Conservation (phyloP, 176 grass and related monocot genomes). For the Triticum dicoccoides region DNA sequence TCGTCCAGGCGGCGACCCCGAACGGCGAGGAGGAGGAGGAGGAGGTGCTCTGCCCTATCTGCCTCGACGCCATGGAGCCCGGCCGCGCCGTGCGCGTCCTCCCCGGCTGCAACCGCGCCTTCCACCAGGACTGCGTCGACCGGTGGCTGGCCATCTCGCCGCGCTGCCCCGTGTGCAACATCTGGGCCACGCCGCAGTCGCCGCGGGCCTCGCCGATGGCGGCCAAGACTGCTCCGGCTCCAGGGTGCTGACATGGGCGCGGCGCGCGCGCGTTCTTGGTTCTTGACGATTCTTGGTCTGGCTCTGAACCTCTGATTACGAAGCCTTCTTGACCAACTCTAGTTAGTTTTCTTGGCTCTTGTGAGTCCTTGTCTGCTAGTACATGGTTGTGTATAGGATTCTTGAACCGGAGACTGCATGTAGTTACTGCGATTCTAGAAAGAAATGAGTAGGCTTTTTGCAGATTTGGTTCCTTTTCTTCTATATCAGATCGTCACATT, state of each 20-base stretch:
- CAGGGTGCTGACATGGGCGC: conserved; percentile 22
- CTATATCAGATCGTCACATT: conserved; percentile 6
- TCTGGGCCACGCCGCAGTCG: conserved; percentile 19
- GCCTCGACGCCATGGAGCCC: conserved; percentile 50
- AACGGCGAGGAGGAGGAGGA: conserved; percentile 20
- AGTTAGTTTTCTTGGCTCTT: conserved; percentile 21
- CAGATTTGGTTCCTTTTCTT: conserved; percentile 13
- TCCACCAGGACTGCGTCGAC: conserved; percentile 64
- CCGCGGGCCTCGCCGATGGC: not conserved
- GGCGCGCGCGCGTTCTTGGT: conserved; percentile 29
- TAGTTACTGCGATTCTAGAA: not conserved
- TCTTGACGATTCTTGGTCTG: conserved; percentile 35
- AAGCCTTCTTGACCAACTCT: not conserved
- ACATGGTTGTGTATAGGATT: conserved; percentile 22
- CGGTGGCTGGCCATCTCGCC: conserved; percentile 48
- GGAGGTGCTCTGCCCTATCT: conserved; percentile 49
- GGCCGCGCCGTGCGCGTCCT: conserved; percentile 53
- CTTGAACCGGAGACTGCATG: not conserved
- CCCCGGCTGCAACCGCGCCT: conserved; percentile 52
- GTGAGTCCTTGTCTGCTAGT: conserved; percentile 6
- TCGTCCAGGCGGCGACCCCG: not conserved
- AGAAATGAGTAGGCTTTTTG: conserved; percentile 27
- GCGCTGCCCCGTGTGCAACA: conserved; percentile 52
- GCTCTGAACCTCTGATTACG: conserved; percentile 14
- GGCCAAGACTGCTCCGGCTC: conserved; percentile 26